A percentile compares a stretch with the other conserved stretches of the same genome.
Evolutionary conservation across 768 basidiomycete species (phyloP).

Genomic region (Suillus cothurnatus): DNA sequence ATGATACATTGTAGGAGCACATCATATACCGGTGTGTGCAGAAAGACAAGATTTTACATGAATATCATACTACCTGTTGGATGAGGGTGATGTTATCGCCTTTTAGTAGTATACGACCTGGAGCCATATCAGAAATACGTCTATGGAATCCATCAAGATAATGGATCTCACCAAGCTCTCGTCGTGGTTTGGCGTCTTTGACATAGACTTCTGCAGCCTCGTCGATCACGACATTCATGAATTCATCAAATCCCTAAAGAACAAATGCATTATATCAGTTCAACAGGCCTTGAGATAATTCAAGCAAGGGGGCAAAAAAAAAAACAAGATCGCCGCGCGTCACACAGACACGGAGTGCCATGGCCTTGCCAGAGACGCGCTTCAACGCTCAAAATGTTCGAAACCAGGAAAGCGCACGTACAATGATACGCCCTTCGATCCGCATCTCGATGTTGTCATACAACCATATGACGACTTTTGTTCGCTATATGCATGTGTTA

Average conservation of each 20-base stretch:
- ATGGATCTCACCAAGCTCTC: slow-evolving; percentile 72
- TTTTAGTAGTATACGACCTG: slow-evolving; percentile 94
- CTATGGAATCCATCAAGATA: slow-evolving; percentile 9
- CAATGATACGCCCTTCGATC: slow-evolving; percentile 94
- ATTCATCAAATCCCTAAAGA: slow-evolving; percentile 94
- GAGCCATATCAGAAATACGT: slow-evolving; percentile 3
- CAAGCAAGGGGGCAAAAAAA: slow-evolving; percentile 13
- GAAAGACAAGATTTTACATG: slow-evolving; percentile 17
- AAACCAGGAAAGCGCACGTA: slow-evolving; percentile 48
- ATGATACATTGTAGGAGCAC: slow-evolving; percentile 25
- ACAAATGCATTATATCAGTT: slow-evolving; percentile 26
- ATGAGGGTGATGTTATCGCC: slow-evolving; percentile 99
- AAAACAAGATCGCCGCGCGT: slow-evolving; percentile 10
- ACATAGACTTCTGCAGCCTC: slow-evolving; percentile 92
- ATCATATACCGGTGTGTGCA: slow-evolving; percentile 14
- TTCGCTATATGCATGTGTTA: slow-evolving; percentile 51
- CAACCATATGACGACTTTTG: slow-evolving; percentile 90
- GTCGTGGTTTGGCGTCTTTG: slow-evolving; percentile 83
- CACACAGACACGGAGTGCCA: slow-evolving; percentile 16
- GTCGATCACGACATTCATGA: slow-evolving; percentile 98
- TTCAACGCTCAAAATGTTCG: slow-evolving; percentile 42
- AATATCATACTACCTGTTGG: slow-evolving; percentile 56
- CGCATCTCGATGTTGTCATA: slow-evolving; percentile 98
- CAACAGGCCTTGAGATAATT: slow-evolving; percentile 8
- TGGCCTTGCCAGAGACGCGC: slow-evolving; percentile 40